Conservation (phyloP, 352 stramenopile genomes). For the Thalassiosira mediterranea region DNA sequence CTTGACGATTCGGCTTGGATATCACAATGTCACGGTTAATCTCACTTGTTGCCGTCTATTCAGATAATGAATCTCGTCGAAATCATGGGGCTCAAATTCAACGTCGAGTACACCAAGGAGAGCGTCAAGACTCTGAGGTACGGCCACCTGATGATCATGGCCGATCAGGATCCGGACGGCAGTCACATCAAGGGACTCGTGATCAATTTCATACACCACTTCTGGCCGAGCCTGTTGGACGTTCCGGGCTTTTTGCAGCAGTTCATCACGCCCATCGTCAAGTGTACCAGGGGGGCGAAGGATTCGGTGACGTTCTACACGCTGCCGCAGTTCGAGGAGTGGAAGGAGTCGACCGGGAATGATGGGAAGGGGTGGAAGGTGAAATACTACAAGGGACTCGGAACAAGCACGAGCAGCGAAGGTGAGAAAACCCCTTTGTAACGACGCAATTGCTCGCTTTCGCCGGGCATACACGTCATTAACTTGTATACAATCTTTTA, state of each 20-base stretch:
- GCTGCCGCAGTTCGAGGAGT: conserved; percentile 95
- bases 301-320: conserved; percentile 93
- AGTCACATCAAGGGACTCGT: conserved; percentile 99
- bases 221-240: conserved; percentile 96
- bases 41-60: too few relatives aligned
- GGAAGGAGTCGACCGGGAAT: conserved; percentile 88
- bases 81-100: conserved; percentile 98
- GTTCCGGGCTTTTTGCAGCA: conserved; percentile 95
- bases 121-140: conserved; percentile 95
- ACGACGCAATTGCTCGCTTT: conserved; percentile 66
- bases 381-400: conserved; percentile 99
- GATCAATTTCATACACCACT: conserved; percentile 99
- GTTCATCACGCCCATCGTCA: conserved; percentile 99
- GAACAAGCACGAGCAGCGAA: conserved; percentile 93
- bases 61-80: conserved; percentile 82
- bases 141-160: conserved; percentile 99
- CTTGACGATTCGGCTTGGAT: too few relatives aligned
- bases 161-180: conserved; percentile 97
- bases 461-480: background rate
- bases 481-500: background rate
- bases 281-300: conserved; percentile 90
- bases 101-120: conserved; percentile 89
- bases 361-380: conserved; percentile 92
- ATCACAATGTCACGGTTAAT: too few relatives aligned
- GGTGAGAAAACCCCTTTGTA: conserved; percentile 19